Evolutionary conservation across 805 yeast species (phyloP), one percentile per base, ranked within the genome.

Genomic region (Ogataea populi-albae): DNA sequence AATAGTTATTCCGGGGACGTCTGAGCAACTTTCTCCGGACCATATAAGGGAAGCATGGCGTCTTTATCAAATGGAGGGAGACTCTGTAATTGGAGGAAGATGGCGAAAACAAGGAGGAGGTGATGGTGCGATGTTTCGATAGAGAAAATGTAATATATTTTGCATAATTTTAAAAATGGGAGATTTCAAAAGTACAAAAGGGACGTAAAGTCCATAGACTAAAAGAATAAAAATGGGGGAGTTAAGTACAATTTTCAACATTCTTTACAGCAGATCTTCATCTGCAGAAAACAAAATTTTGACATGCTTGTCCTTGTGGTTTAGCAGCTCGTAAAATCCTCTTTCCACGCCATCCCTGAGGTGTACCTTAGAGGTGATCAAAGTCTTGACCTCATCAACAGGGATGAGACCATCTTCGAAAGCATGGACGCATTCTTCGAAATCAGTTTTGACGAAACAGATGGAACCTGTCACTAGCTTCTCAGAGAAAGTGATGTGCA

Each of bases 41-140:
- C 94, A 89, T 54, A 70, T 89, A 19, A 63, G 94, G 33, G 95
- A 87, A 50, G 96, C 96, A 1, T 86, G 94, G 91, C 67, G 94
- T 47, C 57, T 83, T 31, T 83, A 80, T 47, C 77, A 75, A 46
- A 45, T 71, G 27, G 95, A 88, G 50, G 76, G 73, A 34, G 79
- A 81, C 21, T 72, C 79, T 3, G 71, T 78, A 1, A 77, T 84
- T 5, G 46, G 43, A 26, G 73, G 81, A 2, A 75, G 77, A 35
- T 83, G 89, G 86, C 67, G 89, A 38, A 59, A 70, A 6, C 86
- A 82, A 52, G 86, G 86, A 10, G 81, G 81, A 4, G 76, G 80
- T 2, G 83, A 79, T 49, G 91, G 91, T 1, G 57, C 71, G 56
- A 59, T 84, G 69, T 86, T 84, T 48, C 65, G 91, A 47, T 83